These are phyloP conservation scores for Fusarium transvaalense DNA, from an alignment of 2,329 filamentous ascomycete species.

Conservation along the genomic window DNA sequence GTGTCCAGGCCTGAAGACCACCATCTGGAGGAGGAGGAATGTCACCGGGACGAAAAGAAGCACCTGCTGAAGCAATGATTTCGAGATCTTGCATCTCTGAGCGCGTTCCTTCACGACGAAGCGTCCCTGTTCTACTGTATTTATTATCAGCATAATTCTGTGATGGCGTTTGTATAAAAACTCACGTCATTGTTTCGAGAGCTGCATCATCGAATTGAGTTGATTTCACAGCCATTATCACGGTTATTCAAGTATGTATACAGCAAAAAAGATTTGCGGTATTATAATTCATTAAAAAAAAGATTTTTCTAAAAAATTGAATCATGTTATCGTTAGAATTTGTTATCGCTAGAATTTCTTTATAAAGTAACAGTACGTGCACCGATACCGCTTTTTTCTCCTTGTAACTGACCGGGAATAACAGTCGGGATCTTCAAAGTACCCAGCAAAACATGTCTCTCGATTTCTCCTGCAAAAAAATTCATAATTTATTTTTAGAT, in stretches of 20 bases:
- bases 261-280: not conserved
- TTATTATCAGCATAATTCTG: not conserved
- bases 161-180: fast-evolving
- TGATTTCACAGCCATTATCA: conserved; percentile 11
- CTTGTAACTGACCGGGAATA: not conserved
- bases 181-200: conserved; percentile 11
- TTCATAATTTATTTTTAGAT: no score
- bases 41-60: conserved; percentile 15
- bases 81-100: conserved; percentile 27
- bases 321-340: not conserved
- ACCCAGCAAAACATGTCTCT: not conserved
- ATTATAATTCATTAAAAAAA: not conserved
- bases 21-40: conserved; percentile 45
- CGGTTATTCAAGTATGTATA: not conserved
- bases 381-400: conserved; percentile 3
- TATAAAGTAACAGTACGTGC: not conserved
- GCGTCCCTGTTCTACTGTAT: conserved; percentile 1
- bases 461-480: no score
- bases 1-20: conserved; percentile 52
- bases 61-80: conserved; percentile 23
- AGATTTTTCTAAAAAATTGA: not conserved
- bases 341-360: not conserved
- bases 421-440: not conserved
- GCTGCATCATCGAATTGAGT: not conserved
- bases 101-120: conserved; percentile 6